Base-by-base conservation (phyloP, 306 rosid genomes). In the Corylus americana region DNA sequence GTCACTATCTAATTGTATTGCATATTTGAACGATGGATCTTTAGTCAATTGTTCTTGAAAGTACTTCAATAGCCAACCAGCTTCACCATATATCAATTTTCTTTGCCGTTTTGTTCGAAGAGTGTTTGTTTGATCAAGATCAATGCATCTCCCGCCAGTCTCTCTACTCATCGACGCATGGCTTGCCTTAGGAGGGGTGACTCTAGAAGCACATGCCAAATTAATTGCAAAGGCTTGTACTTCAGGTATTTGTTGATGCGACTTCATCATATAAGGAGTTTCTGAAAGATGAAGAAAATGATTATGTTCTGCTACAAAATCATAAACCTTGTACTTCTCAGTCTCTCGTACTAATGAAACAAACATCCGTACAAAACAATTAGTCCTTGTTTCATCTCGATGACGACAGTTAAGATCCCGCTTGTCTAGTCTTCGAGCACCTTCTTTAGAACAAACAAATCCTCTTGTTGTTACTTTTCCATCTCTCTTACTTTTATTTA, bases 151-250 rank as follows among this genome's bases (percentile, higher is more conserved):
- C 8, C 7, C 7, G 0, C 45, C 45, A 6, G 45, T 1, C 45
- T 42, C 45, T 42, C 45, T 42, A 42, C 45, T 42, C 45, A 42
- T 20, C 42, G 11, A 62, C 68, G 2, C 44, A 11, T 9, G 39
- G 27, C 44, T 10, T 2, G 14, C 68, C 39, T 62, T 62, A 5
- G 45, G 45, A 2, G 31, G 37, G 5, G 3, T 62, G 27, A 62
- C 29, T 31, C 44, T 3, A 10, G 44, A 62, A 62, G 12, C 42
- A 62, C 27, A 11, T 25, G 37, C 68, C 17, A 62, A 62, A 62
- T 62, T 8, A 62, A 70, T 48, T 1, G 27, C 17, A 70, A n/a
- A 70, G 20, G 74, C 74, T 70, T 70, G 74, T 2, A 13, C 74
- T 48, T 22, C n/a, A 70, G 14, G 48, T 17, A 16, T 18, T 5